Evolutionary conservation across 208 protist species (phyloP).

Genomic region (Crithidia sp.): DNA sequence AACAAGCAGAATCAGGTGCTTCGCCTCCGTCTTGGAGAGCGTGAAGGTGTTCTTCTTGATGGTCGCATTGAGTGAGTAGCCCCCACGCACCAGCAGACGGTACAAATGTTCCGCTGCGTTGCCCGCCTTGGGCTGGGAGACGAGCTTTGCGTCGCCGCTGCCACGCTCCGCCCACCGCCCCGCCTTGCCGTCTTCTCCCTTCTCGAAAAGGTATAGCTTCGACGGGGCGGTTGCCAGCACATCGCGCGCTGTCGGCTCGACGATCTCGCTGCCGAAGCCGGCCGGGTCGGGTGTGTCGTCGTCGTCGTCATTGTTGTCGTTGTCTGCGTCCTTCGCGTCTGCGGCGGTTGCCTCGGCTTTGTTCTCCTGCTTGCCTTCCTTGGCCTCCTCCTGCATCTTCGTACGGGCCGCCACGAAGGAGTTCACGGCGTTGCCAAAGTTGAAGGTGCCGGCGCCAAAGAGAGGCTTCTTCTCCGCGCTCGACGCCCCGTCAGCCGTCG

Average conservation of each 20-base stretch:
- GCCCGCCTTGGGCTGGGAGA: conserved; percentile 35
- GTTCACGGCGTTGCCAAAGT: conserved; percentile 67
- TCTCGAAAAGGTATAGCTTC: conserved; percentile 74
- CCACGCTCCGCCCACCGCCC: conserved; percentile 73
- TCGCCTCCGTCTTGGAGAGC: conserved; percentile 51
- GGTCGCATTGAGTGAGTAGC: conserved; percentile 74
- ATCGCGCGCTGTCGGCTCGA: conserved; percentile 40
- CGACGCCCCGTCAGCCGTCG: conserved; percentile 1
- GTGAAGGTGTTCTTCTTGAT: conserved; percentile 52
- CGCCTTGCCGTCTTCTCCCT: conserved; percentile 41
- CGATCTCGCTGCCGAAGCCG: conserved; percentile 29
- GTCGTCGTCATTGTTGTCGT: conserved; percentile 18
- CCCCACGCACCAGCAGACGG: conserved; percentile 82
- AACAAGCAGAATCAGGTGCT: conserved; percentile 62
- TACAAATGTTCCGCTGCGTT: conserved; percentile 35
- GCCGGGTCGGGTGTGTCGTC: conserved; percentile 34
- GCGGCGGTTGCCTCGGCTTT: neutral
- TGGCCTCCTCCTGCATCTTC: conserved; percentile 48
- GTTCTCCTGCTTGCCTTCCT: conserved; percentile 11
- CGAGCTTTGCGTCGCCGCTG: conserved; percentile 70
- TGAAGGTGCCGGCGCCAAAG: conserved; percentile 57
- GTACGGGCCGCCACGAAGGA: conserved; percentile 75
- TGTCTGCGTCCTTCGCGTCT: conserved; percentile 12
- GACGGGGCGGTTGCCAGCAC: conserved; percentile 51
- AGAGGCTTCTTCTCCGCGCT: conserved; percentile 16